Percentiles rank a stretch among this genome's conserved stretches.
Conservation (phyloP, 1,284 basidiomycete genomes). For the Ganoderma sinense region DNA sequence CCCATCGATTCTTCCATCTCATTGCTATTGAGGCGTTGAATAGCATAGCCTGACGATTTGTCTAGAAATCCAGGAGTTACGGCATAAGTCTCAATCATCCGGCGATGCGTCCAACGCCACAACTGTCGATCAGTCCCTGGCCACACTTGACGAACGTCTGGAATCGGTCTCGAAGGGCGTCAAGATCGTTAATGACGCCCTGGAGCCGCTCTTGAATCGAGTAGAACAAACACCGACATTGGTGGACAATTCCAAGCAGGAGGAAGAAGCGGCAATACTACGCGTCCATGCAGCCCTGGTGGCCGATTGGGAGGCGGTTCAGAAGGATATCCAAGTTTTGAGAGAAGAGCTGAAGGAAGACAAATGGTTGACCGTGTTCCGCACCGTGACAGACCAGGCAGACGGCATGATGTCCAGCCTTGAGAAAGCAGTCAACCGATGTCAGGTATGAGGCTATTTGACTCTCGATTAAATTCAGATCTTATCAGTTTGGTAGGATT, state of each 20-base stretch:
- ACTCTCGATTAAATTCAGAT: not conserved
- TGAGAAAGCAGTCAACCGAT: constrained; percentile 88
- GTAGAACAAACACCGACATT: constrained; percentile 57
- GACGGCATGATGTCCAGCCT: constrained; percentile 97
- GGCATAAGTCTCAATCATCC: constrained; percentile 78
- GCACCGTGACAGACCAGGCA: constrained; percentile 91
- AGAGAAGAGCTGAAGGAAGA: constrained; percentile 94
- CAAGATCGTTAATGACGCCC: constrained; percentile 66
- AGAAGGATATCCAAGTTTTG: constrained; percentile 83
- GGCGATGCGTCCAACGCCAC: constrained; percentile 64
- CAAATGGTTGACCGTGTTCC: constrained; percentile 94
- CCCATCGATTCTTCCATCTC: not conserved
- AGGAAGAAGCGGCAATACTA: constrained; percentile 61
- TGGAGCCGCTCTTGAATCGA: constrained; percentile 62
- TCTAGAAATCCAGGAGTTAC: constrained; percentile 84
- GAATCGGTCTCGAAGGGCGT: constrained; percentile 76
- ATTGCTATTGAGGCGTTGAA: not conserved
- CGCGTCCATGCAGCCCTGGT: constrained; percentile 75
- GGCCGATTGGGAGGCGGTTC: constrained; percentile 82
- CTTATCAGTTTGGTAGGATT: constrained; percentile 59
- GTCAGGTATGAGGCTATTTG: constrained; percentile 60
- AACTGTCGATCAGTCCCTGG: constrained; percentile 78
- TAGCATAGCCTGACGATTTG: not conserved
- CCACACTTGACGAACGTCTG: constrained; percentile 82
- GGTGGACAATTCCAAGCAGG: constrained; percentile 40